Evolutionary conservation across 331 rosid genomes (phyloP), one percentile per base, ranked within the genome.

Genomic region (Rhamnella rubrinervis): DNA sequence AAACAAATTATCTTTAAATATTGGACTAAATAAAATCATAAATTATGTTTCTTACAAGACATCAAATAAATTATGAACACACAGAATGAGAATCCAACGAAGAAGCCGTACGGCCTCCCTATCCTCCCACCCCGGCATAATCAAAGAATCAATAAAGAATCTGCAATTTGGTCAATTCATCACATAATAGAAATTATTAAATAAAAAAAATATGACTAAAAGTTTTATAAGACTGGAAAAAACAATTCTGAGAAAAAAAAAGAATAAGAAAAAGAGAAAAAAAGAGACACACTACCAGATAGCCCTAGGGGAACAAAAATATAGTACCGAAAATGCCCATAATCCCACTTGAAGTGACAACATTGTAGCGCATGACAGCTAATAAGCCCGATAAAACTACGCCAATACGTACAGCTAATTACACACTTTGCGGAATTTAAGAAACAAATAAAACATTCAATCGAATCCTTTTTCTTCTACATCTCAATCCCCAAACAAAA

Each of bases 291-390:
- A 39, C 26, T 20, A 13, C 6, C 20, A 20, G 55, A 8, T 2
- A 39, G 11, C 39, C 26, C 14, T 1, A 20, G 6, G 14, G 16
- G 11, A 4, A 25, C 20, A 10, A 7, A 7, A 4, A 41, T 8
- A 6, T 50, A 21, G 31, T 56, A 12, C 71, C 78, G 31, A 60
- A 72, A 68, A 51, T 68, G 58, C 70, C 72, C 39, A 28, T 12
- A 40, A 11, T 46, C 50, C 47, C 52, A 65, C 66, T 25, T 25
- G 46, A 63, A 53, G 65, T 20, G 59, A 41, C 57, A 59, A 65
- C 55, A 59, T 63, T 64, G 9, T 70, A 74, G 90, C 84, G 88
- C 92, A 79, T 87, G 98, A 85, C 98, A 93, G 97, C 98, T 90
- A 88, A 88, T 78, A 60, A 61, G 40, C 74, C 83, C 74, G 85